phyloP scores from a whole-genome alignment of 345 rosid species.

The Nasturtium officinale region DNA sequence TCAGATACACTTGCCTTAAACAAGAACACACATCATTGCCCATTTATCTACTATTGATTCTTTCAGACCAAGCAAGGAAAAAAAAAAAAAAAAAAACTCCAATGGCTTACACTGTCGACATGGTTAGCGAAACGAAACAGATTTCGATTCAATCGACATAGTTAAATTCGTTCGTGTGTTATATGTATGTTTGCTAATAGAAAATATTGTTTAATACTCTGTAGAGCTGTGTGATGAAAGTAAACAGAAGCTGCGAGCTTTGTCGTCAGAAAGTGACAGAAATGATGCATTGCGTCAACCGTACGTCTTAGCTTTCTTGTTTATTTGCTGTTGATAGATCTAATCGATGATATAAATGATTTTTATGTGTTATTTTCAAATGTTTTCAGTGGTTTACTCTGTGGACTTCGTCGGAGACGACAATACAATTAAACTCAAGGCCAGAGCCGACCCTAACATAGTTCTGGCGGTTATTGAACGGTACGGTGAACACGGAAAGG shows the following conservation, averaged over 20 bases:
- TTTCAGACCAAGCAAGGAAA: neutral
- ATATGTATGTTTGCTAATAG: neutral
- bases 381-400: constrained; percentile 16
- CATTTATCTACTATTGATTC: neutral
- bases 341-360: neutral
- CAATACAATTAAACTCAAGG: constrained; percentile 27
- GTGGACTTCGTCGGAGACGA: constrained; percentile 19
- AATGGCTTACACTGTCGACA: constrained; percentile 28
- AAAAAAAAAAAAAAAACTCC: neutral
- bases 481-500: constrained; percentile 39
- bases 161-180: neutral
- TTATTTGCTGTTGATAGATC: too few relatives aligned
- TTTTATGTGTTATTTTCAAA: neutral
- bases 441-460: constrained; percentile 30
- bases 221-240: constrained; percentile 39
- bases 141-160: neutral
- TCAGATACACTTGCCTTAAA: constrained; percentile 28
- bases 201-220: neutral
- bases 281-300: constrained; percentile 27
- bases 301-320: constrained; percentile 15
- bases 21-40: constrained; percentile 2
- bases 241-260: constrained; percentile 30
- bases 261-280: constrained; percentile 34
- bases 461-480: neutral
- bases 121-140: constrained; percentile 28